phyloP scores from a whole-genome alignment of 495 filamentous ascomycete species.

The Gamarada debralockiae region DNA sequence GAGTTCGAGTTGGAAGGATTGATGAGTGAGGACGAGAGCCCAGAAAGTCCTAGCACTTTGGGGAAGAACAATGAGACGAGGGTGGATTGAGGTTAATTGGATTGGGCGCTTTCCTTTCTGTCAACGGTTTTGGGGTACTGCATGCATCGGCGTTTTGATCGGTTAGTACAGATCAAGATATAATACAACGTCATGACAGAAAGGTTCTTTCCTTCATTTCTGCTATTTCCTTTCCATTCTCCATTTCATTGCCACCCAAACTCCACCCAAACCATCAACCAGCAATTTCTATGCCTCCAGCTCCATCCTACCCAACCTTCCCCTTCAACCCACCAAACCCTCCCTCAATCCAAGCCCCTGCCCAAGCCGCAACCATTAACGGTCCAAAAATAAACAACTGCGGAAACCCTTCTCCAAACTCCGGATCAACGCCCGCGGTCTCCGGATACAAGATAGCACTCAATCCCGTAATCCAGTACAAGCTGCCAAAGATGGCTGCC shows the following conservation, averaged over 20 bases:
- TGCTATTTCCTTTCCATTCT: too few relatives aligned
- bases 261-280: too few relatives aligned
- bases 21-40: slow-evolving; percentile 80
- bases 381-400: slow-evolving; percentile 25
- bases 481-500: slow-evolving; percentile 39
- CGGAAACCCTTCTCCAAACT: slow-evolving; percentile 48
- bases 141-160: slow-evolving; percentile 3
- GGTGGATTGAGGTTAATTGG: slow-evolving; percentile 7
- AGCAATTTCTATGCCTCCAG: too few relatives aligned
- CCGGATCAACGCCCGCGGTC: slow-evolving; percentile 46
- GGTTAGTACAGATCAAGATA: neutral
- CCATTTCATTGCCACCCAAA: too few relatives aligned
- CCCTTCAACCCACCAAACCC: too few relatives aligned
- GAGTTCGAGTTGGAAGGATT: slow-evolving; percentile 89
- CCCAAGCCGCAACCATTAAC: too few relatives aligned
- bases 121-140: neutral
- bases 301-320: too few relatives aligned
- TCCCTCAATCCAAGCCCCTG: too few relatives aligned
- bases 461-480: slow-evolving; percentile 50
- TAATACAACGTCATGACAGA: neutral
- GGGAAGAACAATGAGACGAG: slow-evolving; percentile 34
- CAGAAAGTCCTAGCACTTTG: slow-evolving; percentile 34
- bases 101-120: neutral
- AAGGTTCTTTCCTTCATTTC: neutral
- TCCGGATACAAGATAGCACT: slow-evolving; percentile 45